Conservation (phyloP, 1,284 basidiomycete species). For the Rhodofomes roseus region DNA sequence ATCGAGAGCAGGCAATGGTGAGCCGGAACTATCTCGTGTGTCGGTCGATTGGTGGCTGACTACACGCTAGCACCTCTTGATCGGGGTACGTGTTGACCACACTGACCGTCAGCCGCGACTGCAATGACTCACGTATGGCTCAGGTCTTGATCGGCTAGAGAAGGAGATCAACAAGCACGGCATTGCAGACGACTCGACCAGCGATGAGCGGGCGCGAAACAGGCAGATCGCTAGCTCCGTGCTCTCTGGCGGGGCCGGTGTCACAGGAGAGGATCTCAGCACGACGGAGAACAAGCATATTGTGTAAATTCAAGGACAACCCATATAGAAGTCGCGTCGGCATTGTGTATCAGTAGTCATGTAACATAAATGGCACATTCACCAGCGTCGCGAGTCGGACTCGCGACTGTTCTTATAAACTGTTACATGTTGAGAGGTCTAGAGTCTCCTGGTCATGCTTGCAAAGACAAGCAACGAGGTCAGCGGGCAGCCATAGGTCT, state of each 20-base stretch:
- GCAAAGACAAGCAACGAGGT: too few relatives aligned
- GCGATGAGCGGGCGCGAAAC: slow-evolving; percentile 9
- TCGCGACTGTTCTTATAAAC: too few relatives aligned
- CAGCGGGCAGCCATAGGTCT: too few relatives aligned
- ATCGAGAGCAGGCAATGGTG: slow-evolving; percentile 2
- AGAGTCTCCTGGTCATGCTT: too few relatives aligned
- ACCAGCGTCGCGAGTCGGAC: too few relatives aligned
- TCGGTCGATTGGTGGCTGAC: background rate
- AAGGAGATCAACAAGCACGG: slow-evolving; percentile 11
- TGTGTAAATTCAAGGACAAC: background rate
- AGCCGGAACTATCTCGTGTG: background rate
- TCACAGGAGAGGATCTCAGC: slow-evolving; percentile 20
- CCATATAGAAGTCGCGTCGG: background rate
- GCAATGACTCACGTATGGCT: background rate
- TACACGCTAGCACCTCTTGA: slow-evolving; percentile 2
- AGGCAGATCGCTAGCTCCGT: slow-evolving; percentile 16
- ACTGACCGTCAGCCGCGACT: background rate
- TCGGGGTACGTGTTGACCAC: slow-evolving; percentile 2
- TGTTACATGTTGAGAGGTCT: too few relatives aligned
- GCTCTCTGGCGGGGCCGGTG: slow-evolving; percentile 16
- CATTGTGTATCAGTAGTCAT: background rate
- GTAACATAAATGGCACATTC: background rate
- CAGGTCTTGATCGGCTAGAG: slow-evolving; percentile 15
- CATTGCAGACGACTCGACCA: slow-evolving; percentile 8
- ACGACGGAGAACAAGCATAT: slow-evolving; percentile 14